Evolutionary conservation across 495 filamentous ascomycete genomes (phyloP).

Genomic region (Talaromyces liani): DNA sequence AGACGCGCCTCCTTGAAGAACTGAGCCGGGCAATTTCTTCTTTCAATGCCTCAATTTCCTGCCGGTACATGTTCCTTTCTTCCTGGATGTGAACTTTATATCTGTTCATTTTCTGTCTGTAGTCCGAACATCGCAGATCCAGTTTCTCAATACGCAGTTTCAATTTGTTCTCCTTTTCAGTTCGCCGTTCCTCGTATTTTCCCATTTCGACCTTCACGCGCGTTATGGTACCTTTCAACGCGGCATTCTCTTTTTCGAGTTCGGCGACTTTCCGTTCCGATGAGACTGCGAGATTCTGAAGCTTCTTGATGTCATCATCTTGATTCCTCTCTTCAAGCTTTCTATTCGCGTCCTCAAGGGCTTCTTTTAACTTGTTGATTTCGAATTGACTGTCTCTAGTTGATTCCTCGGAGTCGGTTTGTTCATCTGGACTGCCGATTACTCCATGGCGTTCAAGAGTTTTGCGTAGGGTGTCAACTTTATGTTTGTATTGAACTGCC

Average conservation of each 20-base stretch:
- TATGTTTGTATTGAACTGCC: conserved; percentile 59
- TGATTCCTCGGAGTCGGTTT: conserved; percentile 37
- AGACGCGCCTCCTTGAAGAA: conserved; percentile 18
- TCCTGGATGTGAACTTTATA: conserved; percentile 31
- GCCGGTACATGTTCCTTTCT: conserved; percentile 28
- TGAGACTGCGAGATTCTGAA: conserved; percentile 48
- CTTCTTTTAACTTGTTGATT: conserved; percentile 35
- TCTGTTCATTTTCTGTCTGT: conserved; percentile 34
- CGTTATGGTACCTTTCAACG: conserved; percentile 44
- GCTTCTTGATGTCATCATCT: conserved; percentile 39
- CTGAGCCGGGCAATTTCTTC: conserved; percentile 22
- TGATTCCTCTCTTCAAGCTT: conserved; percentile 55
- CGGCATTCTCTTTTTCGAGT: conserved; percentile 48
- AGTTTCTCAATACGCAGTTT: conserved; percentile 41
- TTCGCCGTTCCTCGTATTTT: conserved; percentile 42
- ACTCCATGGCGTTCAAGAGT: conserved; percentile 41
- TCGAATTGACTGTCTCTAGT: conserved; percentile 31
- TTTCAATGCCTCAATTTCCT: conserved; percentile 27
- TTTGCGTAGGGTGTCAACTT: conserved; percentile 54
- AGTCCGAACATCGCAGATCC: conserved; percentile 40
- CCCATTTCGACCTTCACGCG: conserved; percentile 48
- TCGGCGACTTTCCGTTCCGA: conserved; percentile 59
- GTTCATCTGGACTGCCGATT: conserved; percentile 32
- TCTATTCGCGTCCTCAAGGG: conserved; percentile 48
- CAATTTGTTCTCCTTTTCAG: conserved; percentile 43